Base-by-base conservation (phyloP, 2,329 filamentous ascomycete genomes). In the Salinomyces thailandicus region DNA sequence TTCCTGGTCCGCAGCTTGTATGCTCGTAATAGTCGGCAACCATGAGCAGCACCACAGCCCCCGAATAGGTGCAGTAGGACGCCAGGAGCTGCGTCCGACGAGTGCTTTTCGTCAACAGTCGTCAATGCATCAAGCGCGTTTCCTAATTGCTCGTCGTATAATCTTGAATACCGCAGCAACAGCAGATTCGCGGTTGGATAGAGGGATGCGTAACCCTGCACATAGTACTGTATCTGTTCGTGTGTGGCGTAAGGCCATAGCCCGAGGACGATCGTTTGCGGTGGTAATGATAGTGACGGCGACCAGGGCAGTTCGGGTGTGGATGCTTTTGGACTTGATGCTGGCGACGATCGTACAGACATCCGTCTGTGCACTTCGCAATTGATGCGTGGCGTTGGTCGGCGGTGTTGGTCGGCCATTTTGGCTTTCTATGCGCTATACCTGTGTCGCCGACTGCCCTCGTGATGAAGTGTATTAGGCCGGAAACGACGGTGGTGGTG, bases 31-130 rank as follows among this genome's bases (percentile, higher is more conserved):
- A 55, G 43, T 2, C 38, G 33, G 24, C 49, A 51, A 13, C 50
- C 41, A 20, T 44, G 43, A 2, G 42, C 34, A 11, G 51, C 52
- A 18, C 43, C 46, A 30, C 39, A 39, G 19, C 46, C 45, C 35
- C 49, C 46, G 34, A 55, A 54, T 15, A 53, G 41, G 32, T 54
- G 50, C 5, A 54, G 32, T 3, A 54, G 33, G n/a, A 49, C 38
- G 15, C 48, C 38, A 18, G 40, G 47, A 8, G 16, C n/a, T 13
- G 29, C 17, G 7, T 40, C 35, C 3, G 34, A 17, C 2, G 36
- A 27, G 26, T 18, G 24, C 34, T 46, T 48, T 26, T 48, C 41
- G 13, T 36, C 20, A 5, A 36, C 31, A 2, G 33, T 34, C 27
- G 45, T 43, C 11, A 48, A 15, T 13, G 34, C 32, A 17, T 43